These are phyloP conservation scores for Rosa hybrid DNA, from an alignment of 331 rosid genomes.

Conservation along the genomic window DNA sequence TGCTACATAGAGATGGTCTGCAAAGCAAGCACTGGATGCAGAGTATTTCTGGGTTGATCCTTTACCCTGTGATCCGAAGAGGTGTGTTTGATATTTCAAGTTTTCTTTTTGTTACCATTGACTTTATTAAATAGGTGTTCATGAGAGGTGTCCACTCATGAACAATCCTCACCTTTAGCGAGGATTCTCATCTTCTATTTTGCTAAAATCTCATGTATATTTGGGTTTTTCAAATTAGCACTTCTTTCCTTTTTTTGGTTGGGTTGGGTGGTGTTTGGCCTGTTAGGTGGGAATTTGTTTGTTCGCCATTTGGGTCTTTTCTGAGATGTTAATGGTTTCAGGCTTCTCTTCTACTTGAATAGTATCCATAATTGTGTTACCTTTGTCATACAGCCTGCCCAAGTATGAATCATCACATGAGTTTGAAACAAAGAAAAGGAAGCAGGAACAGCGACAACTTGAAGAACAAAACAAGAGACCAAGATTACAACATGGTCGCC, in stretches of 20 bases:
- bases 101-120: not conserved
- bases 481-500: slow-evolving; percentile 57
- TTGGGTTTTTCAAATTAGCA: not conserved
- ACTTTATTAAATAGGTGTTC: not conserved
- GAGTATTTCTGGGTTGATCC: slow-evolving; percentile 87
- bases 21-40: slow-evolving; percentile 74
- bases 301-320: not conserved
- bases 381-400: slow-evolving; percentile 57
- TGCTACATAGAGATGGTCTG: slow-evolving; percentile 57
- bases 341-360: not conserved
- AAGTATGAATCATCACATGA: slow-evolving; percentile 77
- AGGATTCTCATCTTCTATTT: not conserved
- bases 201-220: not conserved
- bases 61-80: slow-evolving; percentile 81
- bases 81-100: slow-evolving; percentile 33
- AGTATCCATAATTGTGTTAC: not conserved
- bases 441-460: slow-evolving; percentile 78
- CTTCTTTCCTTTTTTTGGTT: not conserved
- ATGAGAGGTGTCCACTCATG: not conserved
- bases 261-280: not conserved
- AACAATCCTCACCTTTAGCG: not conserved
- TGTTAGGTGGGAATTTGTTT: not conserved
- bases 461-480: slow-evolving; percentile 71
- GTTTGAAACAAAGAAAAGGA: slow-evolving; percentile 79
- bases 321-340: not conserved